Conservation (phyloP, 1,139 yeast genomes). For the Zygoascus hellenicus region DNA sequence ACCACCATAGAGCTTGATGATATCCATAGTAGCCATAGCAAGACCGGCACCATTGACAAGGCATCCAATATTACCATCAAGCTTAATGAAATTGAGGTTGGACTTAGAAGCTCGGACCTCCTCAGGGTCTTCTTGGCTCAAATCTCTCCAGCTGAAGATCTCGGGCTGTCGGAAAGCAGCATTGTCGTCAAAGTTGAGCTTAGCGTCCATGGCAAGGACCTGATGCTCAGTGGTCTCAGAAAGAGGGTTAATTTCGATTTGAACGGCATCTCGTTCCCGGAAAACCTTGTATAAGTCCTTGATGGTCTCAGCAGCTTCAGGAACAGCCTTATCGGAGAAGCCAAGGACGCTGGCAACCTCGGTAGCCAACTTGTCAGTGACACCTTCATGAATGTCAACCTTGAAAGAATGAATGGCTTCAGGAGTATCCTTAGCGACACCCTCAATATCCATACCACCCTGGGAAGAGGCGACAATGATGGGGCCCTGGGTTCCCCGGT, state of each 20-base stretch:
- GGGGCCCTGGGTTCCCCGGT: slow-evolving; percentile 85
- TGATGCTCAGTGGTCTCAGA: slow-evolving; percentile 87
- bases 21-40: slow-evolving; percentile 99
- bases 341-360: slow-evolving; percentile 78
- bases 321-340: slow-evolving; percentile 69
- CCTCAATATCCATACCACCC: slow-evolving; percentile 99
- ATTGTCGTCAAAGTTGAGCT: slow-evolving; percentile 95
- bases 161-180: slow-evolving; percentile 94
- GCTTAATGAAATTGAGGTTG: slow-evolving; percentile 92
- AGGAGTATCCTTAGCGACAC: slow-evolving; percentile 91
- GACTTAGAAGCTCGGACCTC: slow-evolving; percentile 88
- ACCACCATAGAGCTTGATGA: slow-evolving; percentile 96
- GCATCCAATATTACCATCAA: slow-evolving; percentile 98
- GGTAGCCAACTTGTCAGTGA: slow-evolving; percentile 69
- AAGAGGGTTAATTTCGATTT: slow-evolving; percentile 97
- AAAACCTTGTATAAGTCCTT: slow-evolving; percentile 85
- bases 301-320: slow-evolving; percentile 84
- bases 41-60: slow-evolving; percentile 99
- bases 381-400: slow-evolving; percentile 71
- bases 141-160: slow-evolving; percentile 94
- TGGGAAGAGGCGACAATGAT: slow-evolving; percentile 93
- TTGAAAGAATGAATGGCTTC: slow-evolving; percentile 87
- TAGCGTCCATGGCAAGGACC: slow-evolving; percentile 98
- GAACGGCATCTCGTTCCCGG: slow-evolving; percentile 90
- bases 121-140: slow-evolving; percentile 96